phyloP scores from a whole-genome alignment of 306 rosid species.

The Cucumis melo region DNA sequence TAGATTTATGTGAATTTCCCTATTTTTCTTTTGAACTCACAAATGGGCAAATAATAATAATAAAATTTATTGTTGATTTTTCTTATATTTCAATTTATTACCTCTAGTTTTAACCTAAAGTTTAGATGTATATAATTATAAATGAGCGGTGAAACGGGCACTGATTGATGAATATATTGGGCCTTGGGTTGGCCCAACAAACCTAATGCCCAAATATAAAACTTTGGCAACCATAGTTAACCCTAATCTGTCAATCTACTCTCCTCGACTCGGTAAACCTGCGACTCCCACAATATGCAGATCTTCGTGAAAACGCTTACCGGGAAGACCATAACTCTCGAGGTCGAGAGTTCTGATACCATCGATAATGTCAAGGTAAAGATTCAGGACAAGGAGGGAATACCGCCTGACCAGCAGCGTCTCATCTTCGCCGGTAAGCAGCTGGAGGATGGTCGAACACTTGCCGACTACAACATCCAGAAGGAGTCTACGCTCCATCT shows the following conservation, averaged over 20 bases:
- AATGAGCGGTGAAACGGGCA: not conserved
- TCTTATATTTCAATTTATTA: too few relatives aligned
- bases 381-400: constrained; percentile 58
- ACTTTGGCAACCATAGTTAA: not conserved
- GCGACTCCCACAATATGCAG: constrained; percentile 21
- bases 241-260: not conserved
- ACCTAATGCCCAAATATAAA: not conserved
- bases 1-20: too few relatives aligned
- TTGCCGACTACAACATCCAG: constrained; percentile 10
- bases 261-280: not conserved
- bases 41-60: too few relatives aligned
- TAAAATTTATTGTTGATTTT: too few relatives aligned
- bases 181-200: not conserved
- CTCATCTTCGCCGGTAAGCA: constrained; percentile 60
- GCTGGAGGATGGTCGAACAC: constrained; percentile 9
- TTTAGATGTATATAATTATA: too few relatives aligned
- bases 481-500: constrained; percentile 9
- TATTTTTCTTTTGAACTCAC: too few relatives aligned
- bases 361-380: constrained; percentile 55
- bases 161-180: not conserved
- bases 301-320: constrained; percentile 57
- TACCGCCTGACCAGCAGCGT: constrained; percentile 57
- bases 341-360: constrained; percentile 54
- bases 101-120: too few relatives aligned
- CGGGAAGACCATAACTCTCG: constrained; percentile 58